Percentiles rank a stretch among this genome's conserved stretches.
Evolutionary conservation across 2,329 filamentous ascomycete genomes (phyloP).

Genomic region (Pestalotiopsis sp.): DNA sequence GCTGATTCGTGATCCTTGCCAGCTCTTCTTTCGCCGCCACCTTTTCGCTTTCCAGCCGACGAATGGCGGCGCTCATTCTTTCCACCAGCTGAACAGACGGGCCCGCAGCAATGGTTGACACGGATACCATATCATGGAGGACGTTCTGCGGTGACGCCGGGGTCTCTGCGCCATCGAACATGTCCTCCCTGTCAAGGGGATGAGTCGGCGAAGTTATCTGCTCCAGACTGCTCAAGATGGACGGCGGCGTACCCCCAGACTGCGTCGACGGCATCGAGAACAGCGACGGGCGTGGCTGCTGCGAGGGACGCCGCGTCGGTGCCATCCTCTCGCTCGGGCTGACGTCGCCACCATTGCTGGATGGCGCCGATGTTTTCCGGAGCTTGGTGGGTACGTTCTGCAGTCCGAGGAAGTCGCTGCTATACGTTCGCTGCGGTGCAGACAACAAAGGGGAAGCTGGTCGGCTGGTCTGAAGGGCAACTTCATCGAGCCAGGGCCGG

Average conservation of each 20-base stretch:
- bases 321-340: constrained; percentile 39
- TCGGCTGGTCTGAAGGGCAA: constrained; percentile 49
- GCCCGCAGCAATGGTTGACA: constrained; percentile 86
- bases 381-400: constrained; percentile 42
- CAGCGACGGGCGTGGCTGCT: constrained; percentile 48
- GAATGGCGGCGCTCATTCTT: constrained; percentile 91
- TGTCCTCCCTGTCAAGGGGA: constrained; percentile 48
- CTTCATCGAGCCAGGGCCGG: constrained; percentile 56
- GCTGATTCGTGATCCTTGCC: constrained; percentile 75
- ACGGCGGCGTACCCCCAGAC: constrained; percentile 35
- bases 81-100: constrained; percentile 95
- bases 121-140: constrained; percentile 83
- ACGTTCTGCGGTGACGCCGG: constrained; percentile 68
- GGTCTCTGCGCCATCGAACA: constrained; percentile 55
- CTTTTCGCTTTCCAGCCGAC: constrained; percentile 89
- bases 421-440: constrained; percentile 52
- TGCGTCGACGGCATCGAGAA: constrained; percentile 39
- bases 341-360: constrained; percentile 50
- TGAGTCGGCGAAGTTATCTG: constrained; percentile 44
- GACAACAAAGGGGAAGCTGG: constrained; percentile 58
- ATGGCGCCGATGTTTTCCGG: constrained; percentile 51
- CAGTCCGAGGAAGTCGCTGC: constrained; percentile 55
- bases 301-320: constrained; percentile 51
- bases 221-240: constrained; percentile 48
- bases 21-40: constrained; percentile 88